Percentiles rank a stretch among this genome's conserved stretches.
Conservation (phyloP, 345 rosid species). For the Eucalyptus virginea region DNA sequence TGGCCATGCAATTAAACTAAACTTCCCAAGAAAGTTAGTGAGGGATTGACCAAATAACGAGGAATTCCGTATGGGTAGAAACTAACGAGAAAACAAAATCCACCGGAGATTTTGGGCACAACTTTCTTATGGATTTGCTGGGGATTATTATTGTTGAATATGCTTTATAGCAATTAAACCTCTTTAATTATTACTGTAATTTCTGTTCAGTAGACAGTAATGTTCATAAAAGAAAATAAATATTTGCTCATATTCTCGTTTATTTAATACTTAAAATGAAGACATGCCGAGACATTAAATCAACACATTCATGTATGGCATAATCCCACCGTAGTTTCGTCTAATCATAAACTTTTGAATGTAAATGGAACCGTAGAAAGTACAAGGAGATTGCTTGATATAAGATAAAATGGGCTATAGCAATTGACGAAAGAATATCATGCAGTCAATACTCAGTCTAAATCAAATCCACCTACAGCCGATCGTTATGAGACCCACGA, state of each 20-base stretch:
- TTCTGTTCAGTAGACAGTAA: too few species aligned
- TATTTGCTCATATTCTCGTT: not conserved
- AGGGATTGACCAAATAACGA: not conserved
- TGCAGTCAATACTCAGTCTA: not conserved
- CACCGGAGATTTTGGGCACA: not conserved
- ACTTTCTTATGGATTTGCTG: not conserved
- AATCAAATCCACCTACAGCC: not conserved
- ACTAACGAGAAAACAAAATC: not conserved
- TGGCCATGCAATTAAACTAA: not conserved
- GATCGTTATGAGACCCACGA: fast-evolving
- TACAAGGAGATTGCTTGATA: not conserved
- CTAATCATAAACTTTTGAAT: not conserved
- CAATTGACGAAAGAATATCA: not conserved
- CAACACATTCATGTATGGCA: not conserved
- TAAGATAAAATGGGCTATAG: not conserved
- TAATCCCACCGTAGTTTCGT: not conserved
- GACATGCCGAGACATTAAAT: not conserved
- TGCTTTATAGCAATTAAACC: not conserved
- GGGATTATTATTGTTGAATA: not conserved
- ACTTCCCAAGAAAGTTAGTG: not conserved
- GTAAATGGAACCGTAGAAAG: not conserved
- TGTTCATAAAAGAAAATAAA: not conserved
- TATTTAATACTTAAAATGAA: too few species aligned
- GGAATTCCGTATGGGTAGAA: not conserved
- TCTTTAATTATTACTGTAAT: not conserved